phyloP scores from a whole-genome alignment of 1,139 yeast genomes.

The Suhomyces chickasaworum region DNA sequence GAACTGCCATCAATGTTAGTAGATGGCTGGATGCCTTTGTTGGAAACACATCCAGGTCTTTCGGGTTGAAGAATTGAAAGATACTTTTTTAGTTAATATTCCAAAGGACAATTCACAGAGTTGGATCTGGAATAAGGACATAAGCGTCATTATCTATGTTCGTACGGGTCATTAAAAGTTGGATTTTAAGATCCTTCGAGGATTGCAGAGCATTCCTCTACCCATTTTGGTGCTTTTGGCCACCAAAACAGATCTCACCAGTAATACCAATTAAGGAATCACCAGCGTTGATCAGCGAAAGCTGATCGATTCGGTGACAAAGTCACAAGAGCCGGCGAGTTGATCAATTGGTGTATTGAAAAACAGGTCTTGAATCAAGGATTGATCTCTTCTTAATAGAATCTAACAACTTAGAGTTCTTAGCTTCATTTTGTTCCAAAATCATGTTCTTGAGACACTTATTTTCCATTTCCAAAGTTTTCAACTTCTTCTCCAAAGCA shows the following conservation, averaged over 20 bases:
- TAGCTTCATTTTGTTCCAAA: constrained; percentile 48
- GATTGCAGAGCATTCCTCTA: background rate
- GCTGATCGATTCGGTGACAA: constrained; percentile 2
- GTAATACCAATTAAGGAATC: background rate
- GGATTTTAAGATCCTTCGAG: constrained; percentile 34
- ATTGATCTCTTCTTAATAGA: constrained; percentile 45
- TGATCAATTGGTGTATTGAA: constrained; percentile 31
- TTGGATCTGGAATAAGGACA: constrained; percentile 35
- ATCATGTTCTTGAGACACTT: constrained; percentile 58
- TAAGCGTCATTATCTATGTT: constrained; percentile 22
- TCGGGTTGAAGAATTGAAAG: constrained; percentile 24
- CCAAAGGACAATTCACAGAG: constrained; percentile 24
- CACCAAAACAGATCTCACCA: constrained; percentile 1
- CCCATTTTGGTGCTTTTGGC: constrained; percentile 1
- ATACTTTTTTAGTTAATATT: constrained; percentile 13
- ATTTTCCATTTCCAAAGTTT: constrained; percentile 76
- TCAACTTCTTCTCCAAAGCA: constrained; percentile 45
- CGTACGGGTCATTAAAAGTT: constrained; percentile 38
- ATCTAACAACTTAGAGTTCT: constrained; percentile 43
- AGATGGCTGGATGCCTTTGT: constrained; percentile 16
- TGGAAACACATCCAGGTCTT: constrained; percentile 20
- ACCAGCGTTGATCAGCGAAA: constrained; percentile 3
- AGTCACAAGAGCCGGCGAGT: background rate
- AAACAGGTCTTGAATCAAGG: constrained; percentile 33
- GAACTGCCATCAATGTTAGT: constrained; percentile 3